These are phyloP conservation scores for Glaciozyma antarctica DNA, from an alignment of 768 basidiomycete genomes.

Conservation along the genomic window DNA sequence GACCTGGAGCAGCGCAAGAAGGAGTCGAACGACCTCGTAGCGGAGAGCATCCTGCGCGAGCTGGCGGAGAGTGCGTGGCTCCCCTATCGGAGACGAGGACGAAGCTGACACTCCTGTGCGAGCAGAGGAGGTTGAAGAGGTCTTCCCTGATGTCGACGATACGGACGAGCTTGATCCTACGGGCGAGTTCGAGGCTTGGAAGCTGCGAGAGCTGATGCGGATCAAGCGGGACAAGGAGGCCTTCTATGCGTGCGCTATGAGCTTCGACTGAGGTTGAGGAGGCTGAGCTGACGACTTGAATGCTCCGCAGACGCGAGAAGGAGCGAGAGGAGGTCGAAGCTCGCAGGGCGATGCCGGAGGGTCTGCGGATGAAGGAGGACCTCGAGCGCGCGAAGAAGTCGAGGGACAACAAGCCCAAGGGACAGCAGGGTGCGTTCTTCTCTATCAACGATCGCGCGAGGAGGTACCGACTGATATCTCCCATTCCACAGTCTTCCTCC, in stretches of 20 bases:
- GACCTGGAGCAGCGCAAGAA: constrained; percentile 74
- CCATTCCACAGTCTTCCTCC: constrained; percentile 69
- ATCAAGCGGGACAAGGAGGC: constrained; percentile 92
- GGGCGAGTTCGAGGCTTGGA: constrained; percentile 91
- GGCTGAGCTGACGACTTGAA: neutral
- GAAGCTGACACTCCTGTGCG: neutral
- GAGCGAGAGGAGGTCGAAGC: constrained; percentile 88
- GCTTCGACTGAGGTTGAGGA: too few relatives aligned
- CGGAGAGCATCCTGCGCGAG: constrained; percentile 84
- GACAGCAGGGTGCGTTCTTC: constrained; percentile 24
- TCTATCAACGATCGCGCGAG: neutral
- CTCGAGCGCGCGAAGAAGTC: constrained; percentile 70
- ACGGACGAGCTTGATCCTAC: constrained; percentile 83
- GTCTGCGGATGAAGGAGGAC: constrained; percentile 84
- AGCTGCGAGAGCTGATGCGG: constrained; percentile 81
- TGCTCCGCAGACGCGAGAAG: constrained; percentile 50
- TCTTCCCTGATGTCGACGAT: constrained; percentile 83
- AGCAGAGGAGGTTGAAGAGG: constrained; percentile 77
- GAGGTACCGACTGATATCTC: neutral
- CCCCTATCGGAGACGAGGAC: neutral
- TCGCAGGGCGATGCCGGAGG: constrained; percentile 83
- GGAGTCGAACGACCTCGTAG: constrained; percentile 84
- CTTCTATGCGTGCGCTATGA: constrained; percentile 45
- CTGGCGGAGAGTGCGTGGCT: constrained; percentile 69
- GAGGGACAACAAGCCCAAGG: constrained; percentile 60